Conservation (phyloP, 2,329 filamentous ascomycete genomes). For the Stachybotrys elegans region DNA sequence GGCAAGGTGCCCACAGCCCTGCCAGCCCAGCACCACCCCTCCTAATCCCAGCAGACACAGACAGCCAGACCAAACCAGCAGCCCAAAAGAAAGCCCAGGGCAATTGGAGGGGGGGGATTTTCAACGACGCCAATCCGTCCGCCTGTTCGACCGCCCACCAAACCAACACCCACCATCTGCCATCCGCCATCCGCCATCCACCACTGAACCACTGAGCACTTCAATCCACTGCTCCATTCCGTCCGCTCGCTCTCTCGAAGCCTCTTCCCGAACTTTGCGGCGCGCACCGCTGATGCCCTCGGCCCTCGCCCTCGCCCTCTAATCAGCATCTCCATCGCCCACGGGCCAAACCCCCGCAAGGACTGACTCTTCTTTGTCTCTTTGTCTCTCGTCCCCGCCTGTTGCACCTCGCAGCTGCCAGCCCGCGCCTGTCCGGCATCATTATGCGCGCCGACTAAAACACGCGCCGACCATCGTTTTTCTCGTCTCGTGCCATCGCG, state of each 20-base stretch:
- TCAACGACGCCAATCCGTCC: neutral
- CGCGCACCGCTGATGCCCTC: neutral
- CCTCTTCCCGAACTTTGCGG: neutral
- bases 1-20: no score
- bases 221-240: neutral
- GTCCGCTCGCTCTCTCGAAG: neutral
- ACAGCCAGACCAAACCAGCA: no score
- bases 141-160: neutral
- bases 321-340: neutral
- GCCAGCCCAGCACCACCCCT: neutral
- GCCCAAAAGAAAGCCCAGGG: no score
- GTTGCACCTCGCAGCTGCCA: no score
- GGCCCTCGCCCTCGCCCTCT: no score
- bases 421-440: no score
- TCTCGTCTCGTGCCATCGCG: conserved; percentile 5
- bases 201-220: neutral
- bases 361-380: no score
- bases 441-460: no score
- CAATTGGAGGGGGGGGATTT: neutral
- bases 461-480: no score
- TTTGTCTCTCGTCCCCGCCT: no score
- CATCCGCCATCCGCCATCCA: neutral
- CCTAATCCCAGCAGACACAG: neutral
- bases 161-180: neutral
- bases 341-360: neutral